Conservation (phyloP, 371 early-diverging fungal genomes). For the Apophysomyces trapeziformis region DNA sequence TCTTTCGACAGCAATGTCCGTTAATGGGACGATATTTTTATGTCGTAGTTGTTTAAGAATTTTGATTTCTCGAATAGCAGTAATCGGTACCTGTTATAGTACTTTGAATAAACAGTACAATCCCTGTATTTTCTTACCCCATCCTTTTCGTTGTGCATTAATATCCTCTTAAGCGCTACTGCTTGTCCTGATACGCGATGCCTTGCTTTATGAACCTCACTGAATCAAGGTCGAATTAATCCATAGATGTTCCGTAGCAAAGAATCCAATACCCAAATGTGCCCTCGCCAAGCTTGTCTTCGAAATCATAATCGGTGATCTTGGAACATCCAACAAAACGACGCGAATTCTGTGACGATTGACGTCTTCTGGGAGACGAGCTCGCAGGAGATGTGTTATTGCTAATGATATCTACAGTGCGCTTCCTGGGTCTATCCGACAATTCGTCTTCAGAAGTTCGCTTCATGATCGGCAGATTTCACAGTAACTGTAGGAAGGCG, state of each 20-base stretch:
- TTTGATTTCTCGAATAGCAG: slow-evolving; percentile 95
- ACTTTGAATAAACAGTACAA: neutral
- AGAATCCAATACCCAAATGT: slow-evolving; percentile 84
- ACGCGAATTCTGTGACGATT: slow-evolving; percentile 15
- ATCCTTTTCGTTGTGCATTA: slow-evolving; percentile 92
- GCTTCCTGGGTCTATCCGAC: slow-evolving; percentile 4
- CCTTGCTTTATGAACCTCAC: slow-evolving; percentile 89
- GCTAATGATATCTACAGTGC: neutral
- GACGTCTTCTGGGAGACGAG: slow-evolving; percentile 14
- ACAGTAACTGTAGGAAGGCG: no score
- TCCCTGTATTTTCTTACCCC: slow-evolving; percentile 62
- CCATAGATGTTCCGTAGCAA: neutral
- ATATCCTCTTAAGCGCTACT: slow-evolving; percentile 90
- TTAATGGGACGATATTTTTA: slow-evolving; percentile 84
- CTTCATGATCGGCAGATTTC: neutral
- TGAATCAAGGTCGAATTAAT: slow-evolving; percentile 18
- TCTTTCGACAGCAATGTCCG: slow-evolving; percentile 77
- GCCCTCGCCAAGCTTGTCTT: slow-evolving; percentile 90
- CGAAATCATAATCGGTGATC: slow-evolving; percentile 72
- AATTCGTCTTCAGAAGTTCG: slow-evolving; percentile 3
- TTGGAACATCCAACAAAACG: slow-evolving; percentile 66
- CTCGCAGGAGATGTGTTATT: neutral
- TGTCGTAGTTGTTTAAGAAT: slow-evolving; percentile 84
- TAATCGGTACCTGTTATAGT: slow-evolving; percentile 80
- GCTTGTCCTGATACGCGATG: slow-evolving; percentile 71